A percentile compares a stretch with the other conserved stretches of the same genome.
phyloP scores from a whole-genome alignment of 768 basidiomycete species.

The Rhodosporidiobolus odoratus region DNA sequence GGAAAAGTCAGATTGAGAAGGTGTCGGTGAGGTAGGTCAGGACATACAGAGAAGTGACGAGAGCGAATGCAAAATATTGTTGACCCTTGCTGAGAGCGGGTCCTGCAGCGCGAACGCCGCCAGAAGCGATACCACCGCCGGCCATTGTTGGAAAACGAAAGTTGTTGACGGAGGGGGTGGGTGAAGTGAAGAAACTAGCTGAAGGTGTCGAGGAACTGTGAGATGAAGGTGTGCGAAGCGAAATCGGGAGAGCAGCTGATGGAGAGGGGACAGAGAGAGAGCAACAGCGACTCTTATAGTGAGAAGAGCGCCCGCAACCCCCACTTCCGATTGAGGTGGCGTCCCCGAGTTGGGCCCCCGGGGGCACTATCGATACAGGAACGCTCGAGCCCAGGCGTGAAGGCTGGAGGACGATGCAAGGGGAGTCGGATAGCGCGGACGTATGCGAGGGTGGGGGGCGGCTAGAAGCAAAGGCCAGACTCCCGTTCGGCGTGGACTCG shows the following conservation, averaged over 20 bases:
- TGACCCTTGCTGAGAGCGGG: constrained; percentile 48
- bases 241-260: neutral
- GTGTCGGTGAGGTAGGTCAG: neutral
- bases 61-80: constrained; percentile 55
- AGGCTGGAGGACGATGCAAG: too few species aligned
- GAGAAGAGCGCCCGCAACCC: too few species aligned
- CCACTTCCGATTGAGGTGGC: too few species aligned
- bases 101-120: constrained; percentile 50
- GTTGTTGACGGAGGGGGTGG: constrained; percentile 40
- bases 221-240: neutral
- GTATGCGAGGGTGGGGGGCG: too few species aligned
- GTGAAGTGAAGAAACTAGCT: neutral
- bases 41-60: constrained; percentile 59
- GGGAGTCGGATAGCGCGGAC: too few species aligned
- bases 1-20: neutral
- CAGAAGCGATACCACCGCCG: constrained; percentile 43
- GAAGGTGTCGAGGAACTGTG: neutral
- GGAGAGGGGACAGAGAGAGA: neutral
- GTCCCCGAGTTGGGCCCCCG: too few species aligned
- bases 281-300: neutral
- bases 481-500: too few species aligned
- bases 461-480: too few species aligned
- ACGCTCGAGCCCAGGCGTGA: too few species aligned
- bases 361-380: too few species aligned
- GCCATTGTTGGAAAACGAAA: constrained; percentile 50